phyloP scores from a whole-genome alignment of 331 rosid species.

The Quercus lobata region DNA sequence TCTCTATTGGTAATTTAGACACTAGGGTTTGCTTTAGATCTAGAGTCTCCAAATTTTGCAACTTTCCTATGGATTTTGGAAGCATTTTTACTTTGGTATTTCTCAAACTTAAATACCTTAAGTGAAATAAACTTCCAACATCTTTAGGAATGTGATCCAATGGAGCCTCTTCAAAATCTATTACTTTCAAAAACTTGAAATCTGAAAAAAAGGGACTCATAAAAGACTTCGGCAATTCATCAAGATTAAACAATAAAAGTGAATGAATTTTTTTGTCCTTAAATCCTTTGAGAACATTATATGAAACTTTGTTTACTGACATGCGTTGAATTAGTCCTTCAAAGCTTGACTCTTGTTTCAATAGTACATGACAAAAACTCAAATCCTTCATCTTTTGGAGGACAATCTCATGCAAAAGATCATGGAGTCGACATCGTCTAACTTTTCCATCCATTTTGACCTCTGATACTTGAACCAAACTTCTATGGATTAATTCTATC shows the following conservation, averaged over 20 bases:
- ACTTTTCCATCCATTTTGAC: neutral
- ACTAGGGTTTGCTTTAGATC: neutral
- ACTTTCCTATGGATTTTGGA: constrained; percentile 9
- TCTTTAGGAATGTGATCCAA: neutral
- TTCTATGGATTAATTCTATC: constrained; percentile 7
- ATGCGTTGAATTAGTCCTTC: constrained; percentile 1
- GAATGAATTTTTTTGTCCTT: too few relatives aligned
- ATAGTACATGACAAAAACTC: constrained; percentile 4
- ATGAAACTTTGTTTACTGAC: neutral
- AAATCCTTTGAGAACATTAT: too few relatives aligned
- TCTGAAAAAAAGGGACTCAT: neutral
- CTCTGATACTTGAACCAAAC: constrained; percentile 10
- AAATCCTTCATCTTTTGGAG: neutral
- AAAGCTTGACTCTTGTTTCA: neutral
- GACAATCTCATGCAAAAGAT: constrained; percentile 10
- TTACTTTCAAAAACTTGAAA: neutral
- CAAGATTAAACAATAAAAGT: too few relatives aligned
- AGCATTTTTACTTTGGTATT: constrained; percentile 7
- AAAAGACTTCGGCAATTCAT: too few relatives aligned
- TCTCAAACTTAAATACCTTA: constrained; percentile 5
- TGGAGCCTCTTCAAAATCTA: constrained; percentile 10
- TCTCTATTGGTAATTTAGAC: neutral
- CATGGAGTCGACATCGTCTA: constrained; percentile 10
- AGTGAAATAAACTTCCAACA: neutral
- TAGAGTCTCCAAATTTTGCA: constrained; percentile 17